Base-by-base conservation (phyloP, 2,329 filamentous ascomycete species). In the Metarhizium humberi region DNA sequence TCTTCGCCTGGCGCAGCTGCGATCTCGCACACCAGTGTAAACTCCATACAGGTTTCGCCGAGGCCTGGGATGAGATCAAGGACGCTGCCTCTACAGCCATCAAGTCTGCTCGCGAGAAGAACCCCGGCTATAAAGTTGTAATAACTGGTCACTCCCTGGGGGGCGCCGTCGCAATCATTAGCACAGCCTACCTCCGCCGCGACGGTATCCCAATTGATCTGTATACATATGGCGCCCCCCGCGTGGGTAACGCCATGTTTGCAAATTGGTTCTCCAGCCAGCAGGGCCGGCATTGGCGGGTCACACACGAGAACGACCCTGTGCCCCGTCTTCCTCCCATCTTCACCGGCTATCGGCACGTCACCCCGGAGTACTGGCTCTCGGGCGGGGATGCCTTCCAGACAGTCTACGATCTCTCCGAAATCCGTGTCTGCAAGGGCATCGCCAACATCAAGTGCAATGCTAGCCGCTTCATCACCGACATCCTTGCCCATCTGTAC, bases 121-220 rank as follows among this genome's bases (percentile, higher is more conserved):
- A 82, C 69, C 81, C 83, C 1, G 59, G 57, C 50, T 86, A 78
- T 71, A 67, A 67, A 49, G 64, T 87, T 64, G 66, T 85, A 18
- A 67, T 78, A n/a, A 83, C 84, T 0, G 87, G 86, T 40, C 86
- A 89, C 72, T 86, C 82, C 10, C 79, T 90, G 4, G 86, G 86
- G 50, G 86, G 75, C 30, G 84, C 84, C 6, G 72, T 89, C 2
- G 82, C 79, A 43, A 81, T 78, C 6, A 66, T 90, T 4, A 85
- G 76, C 0, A 80, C 76, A 0, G 80, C 77, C 0, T 75, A 80
- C 60, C 69, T 87, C 20, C 78, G 84, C 50, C 66, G 67, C 6
- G 63, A 66, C 10, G 81, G 78, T 46, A 69, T 71, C 56, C 59
- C 69, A 2, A 57, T 66, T 16, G 82, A 85, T 61, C 62, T 88